These are phyloP conservation scores for Pulveroboletus frians DNA, from an alignment of 768 basidiomycete genomes.

Conservation along the genomic window DNA sequence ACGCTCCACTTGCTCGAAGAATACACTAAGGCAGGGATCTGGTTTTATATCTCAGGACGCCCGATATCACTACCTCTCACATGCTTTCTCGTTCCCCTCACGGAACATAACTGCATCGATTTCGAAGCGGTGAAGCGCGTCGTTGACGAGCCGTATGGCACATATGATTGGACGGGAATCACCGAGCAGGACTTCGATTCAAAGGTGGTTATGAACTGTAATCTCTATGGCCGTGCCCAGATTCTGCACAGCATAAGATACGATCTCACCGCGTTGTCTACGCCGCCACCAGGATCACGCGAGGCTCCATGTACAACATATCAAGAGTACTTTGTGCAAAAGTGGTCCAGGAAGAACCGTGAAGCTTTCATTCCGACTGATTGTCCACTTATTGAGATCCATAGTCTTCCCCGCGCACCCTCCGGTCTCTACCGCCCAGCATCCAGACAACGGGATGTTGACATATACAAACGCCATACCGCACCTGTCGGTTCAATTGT, in stretches of 20 bases:
- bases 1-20: constrained; percentile 53
- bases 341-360: constrained; percentile 48
- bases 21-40: constrained; percentile 58
- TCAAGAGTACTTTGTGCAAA: constrained; percentile 51
- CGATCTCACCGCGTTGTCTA: constrained; percentile 64
- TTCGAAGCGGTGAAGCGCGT: constrained; percentile 50
- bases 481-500: constrained; percentile 31
- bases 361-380: constrained; percentile 43
- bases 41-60: constrained; percentile 57
- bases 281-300: constrained; percentile 45
- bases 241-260: constrained; percentile 53
- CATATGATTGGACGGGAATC: constrained; percentile 51
- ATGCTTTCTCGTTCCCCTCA: constrained; percentile 65
- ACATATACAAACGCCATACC: constrained; percentile 23
- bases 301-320: constrained; percentile 50
- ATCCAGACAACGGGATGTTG: constrained; percentile 21
- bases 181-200: constrained; percentile 43
- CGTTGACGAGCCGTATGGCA: constrained; percentile 46
- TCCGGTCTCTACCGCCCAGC: constrained; percentile 37
- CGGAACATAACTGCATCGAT: constrained; percentile 47
- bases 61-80: constrained; percentile 48
- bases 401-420: constrained; percentile 38
- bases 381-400: constrained; percentile 60
- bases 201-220: constrained; percentile 51
- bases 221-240: constrained; percentile 51